These are phyloP conservation scores for Tripidium arundinaceum DNA, from an alignment of 202 grass and related monocot species.

Conservation along the genomic window DNA sequence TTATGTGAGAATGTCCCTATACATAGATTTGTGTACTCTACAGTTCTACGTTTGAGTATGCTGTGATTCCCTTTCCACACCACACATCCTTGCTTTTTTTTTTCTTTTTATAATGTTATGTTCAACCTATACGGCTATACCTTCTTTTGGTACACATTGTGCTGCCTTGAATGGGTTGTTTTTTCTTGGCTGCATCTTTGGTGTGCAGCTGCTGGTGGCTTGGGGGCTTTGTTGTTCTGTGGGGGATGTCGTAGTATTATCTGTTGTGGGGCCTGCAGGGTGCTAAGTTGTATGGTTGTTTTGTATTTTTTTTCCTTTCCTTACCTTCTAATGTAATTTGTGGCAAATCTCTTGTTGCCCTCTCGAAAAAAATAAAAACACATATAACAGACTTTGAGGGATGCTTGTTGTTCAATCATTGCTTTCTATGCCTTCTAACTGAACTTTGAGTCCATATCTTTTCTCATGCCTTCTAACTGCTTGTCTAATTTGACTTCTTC, in stretches of 20 bases:
- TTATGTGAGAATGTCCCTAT: slow-evolving; percentile 39
- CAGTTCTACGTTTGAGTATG: not conserved
- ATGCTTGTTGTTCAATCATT: slow-evolving; percentile 4
- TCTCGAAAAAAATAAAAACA: not conserved
- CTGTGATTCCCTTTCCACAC: not conserved
- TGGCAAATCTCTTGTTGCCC: not conserved
- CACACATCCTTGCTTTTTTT: not conserved
- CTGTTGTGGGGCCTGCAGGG: not conserved
- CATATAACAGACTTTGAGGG: slow-evolving; percentile 9
- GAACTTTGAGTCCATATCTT: slow-evolving; percentile 8
- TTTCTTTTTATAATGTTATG: not conserved
- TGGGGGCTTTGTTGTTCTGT: not conserved
- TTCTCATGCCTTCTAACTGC: slow-evolving; percentile 19
- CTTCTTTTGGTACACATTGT: not conserved
- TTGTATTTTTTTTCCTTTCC: not conserved
- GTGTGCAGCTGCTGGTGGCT: not conserved
- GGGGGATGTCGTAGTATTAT: not conserved
- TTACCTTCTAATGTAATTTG: not conserved
- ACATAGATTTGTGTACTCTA: slow-evolving; percentile 15
- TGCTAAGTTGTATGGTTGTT: not conserved
- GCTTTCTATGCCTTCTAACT: slow-evolving; percentile 2
- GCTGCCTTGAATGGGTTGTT: not conserved
- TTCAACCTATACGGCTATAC: not conserved
- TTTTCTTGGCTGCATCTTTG: not conserved
- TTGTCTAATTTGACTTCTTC: slow-evolving; percentile 6